Conservation (phyloP, 352 stramenopile species). For the Aphanomyces invadans region DNA sequence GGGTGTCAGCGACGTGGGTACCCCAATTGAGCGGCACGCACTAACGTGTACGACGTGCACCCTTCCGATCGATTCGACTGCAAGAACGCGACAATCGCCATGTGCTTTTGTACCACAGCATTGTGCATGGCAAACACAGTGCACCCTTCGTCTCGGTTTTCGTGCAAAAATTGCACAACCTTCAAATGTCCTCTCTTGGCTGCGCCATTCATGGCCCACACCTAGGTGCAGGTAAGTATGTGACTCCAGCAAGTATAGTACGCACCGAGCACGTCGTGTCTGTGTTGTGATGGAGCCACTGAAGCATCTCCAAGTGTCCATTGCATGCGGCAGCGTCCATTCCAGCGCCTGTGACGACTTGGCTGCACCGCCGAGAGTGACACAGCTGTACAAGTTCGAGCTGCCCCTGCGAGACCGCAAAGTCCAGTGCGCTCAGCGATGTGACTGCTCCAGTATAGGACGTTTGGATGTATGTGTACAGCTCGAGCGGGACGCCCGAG, state of each 20-base stretch:
- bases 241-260: too few species aligned
- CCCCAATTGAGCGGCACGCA: constrained; percentile 16
- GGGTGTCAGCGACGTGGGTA: neutral
- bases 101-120: constrained; percentile 10
- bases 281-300: neutral
- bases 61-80: constrained; percentile 8
- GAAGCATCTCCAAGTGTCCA: constrained; percentile 12
- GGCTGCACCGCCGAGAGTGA: neutral
- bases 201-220: constrained; percentile 23
- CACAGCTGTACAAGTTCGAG: neutral
- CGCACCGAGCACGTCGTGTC: constrained; percentile 6
- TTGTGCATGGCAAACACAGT: constrained; percentile 20
- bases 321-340: constrained; percentile 17
- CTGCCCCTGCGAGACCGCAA: neutral
- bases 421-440: constrained; percentile 1
- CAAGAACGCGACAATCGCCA: neutral
- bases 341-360: neutral
- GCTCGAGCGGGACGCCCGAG: neutral
- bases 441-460: neutral
- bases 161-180: constrained; percentile 16
- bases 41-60: constrained; percentile 19
- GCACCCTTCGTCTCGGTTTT: constrained; percentile 18
- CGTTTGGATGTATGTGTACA: neutral
- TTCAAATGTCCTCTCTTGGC: constrained; percentile 17
- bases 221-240: too few species aligned